phyloP scores from a whole-genome alignment of 2,329 filamentous ascomycete genomes.

The Colletotrichum sansevieriae region DNA sequence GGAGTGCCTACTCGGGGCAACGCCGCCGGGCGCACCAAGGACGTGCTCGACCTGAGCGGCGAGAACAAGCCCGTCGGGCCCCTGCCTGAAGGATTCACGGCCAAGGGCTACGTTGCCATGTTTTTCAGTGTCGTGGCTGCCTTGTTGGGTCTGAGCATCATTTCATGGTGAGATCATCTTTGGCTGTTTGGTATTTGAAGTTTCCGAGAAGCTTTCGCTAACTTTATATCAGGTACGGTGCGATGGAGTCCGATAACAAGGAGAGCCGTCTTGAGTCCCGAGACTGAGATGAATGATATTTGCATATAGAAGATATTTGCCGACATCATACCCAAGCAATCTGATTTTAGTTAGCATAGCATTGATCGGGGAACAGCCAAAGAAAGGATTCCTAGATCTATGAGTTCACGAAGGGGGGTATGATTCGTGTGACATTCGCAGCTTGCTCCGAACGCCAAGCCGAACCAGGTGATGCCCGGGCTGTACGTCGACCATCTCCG shows the following conservation, averaged over 20 bases:
- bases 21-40: slow-evolving; percentile 68
- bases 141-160: slow-evolving; percentile 37
- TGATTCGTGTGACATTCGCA: no score
- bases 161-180: slow-evolving; percentile 37
- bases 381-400: no score
- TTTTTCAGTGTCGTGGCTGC: slow-evolving; percentile 41
- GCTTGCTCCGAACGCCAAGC: no score
- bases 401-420: no score
- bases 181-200: not conserved
- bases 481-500: no score
- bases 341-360: slow-evolving; percentile 1
- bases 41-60: slow-evolving; percentile 63
- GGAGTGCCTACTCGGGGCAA: slow-evolving; percentile 65
- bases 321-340: slow-evolving; percentile 9
- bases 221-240: slow-evolving; percentile 24
- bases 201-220: not conserved
- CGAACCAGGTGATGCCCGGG: no score
- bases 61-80: slow-evolving; percentile 40
- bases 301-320: not conserved
- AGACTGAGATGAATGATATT: slow-evolving; percentile 19
- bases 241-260: slow-evolving; percentile 32
- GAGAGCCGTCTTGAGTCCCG: slow-evolving; percentile 7
- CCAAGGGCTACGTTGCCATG: slow-evolving; percentile 43
- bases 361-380: not conserved
- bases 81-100: slow-evolving; percentile 42